Evolutionary conservation across 345 rosid genomes (phyloP), one percentile per base, ranked within the genome.

Genomic region (Pistacia integerrima): DNA sequence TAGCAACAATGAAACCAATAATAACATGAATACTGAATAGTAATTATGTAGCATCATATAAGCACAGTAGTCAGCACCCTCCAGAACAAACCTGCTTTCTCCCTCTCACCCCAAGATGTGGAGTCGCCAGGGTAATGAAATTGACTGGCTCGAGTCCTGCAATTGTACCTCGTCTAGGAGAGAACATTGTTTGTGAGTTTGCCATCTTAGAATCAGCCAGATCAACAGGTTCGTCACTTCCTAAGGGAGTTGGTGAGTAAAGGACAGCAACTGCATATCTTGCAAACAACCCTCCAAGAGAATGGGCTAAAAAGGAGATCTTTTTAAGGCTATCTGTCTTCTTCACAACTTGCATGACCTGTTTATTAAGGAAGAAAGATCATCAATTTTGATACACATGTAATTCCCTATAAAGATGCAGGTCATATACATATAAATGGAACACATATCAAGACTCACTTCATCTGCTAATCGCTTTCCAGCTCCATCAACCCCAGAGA

Each of bases 41-140:
- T 4, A 55, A 46, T 1, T 8, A 66, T 12, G 14, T 20, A 62
- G 9, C 17, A 64, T 18, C 58, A 56, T 46, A 67, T 54, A 64
- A 77, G 67, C 44, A 69, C 18, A 59, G 72, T 13, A 67, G 59
- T 16, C 46, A 56, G 48, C n/a, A 64, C n/a, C 44, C 69, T 79
- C 69, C 63, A 79, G 73, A 69, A 88, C 90, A 77, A 81, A 93
- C 99, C 98, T 96, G 99, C 79, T 90, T 92, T 85, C 87, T 93
- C 80, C 99, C 99, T 84, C 98, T 87, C 75, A 93, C 99, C 36
- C 99, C 99, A 46, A 96, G 97, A 86, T 96, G 99, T 73, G 99
- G 99, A 78, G 97, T 96, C 60, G 98, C 99, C 92, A 96, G 84
- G 78, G 97, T 90, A 77, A 96, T 86, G 89, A 96, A 96, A 91